phyloP scores from a whole-genome alignment of 78 protist genomes.

The Creolimax fragrantissima region DNA sequence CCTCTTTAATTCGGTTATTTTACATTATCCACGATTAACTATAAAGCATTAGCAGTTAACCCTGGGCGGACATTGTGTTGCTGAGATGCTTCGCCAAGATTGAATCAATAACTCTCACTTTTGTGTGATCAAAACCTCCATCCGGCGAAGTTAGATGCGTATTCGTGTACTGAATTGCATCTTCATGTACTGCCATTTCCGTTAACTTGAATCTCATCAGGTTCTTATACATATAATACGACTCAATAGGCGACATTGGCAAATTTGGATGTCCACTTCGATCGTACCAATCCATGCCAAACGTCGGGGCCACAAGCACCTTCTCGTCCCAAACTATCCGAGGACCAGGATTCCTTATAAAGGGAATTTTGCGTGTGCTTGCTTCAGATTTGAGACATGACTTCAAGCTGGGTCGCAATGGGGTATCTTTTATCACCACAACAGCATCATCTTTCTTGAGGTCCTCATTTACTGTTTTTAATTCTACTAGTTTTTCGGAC shows the following conservation, averaged over 20 bases:
- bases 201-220: background rate
- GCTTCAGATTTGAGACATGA: too few species aligned
- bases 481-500: too few species aligned
- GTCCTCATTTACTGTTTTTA: too few species aligned
- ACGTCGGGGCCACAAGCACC: background rate
- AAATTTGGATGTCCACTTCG: background rate
- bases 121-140: background rate
- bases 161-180: background rate
- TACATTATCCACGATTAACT: too few species aligned
- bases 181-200: background rate
- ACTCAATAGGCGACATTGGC: background rate
- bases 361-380: too few species aligned
- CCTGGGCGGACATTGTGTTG: too few species aligned
- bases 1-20: too few species aligned
- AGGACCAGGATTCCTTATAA: too few species aligned
- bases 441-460: too few species aligned
- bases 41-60: too few species aligned
- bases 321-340: background rate
- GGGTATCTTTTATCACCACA: too few species aligned
- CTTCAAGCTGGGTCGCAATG: too few species aligned
- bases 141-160: background rate
- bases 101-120: background rate
- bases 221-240: background rate
- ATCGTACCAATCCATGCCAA: background rate
- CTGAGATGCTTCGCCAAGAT: background rate